Conservation (phyloP, 2,329 filamentous ascomycete genomes). For the Fusarium keratoplasticum region DNA sequence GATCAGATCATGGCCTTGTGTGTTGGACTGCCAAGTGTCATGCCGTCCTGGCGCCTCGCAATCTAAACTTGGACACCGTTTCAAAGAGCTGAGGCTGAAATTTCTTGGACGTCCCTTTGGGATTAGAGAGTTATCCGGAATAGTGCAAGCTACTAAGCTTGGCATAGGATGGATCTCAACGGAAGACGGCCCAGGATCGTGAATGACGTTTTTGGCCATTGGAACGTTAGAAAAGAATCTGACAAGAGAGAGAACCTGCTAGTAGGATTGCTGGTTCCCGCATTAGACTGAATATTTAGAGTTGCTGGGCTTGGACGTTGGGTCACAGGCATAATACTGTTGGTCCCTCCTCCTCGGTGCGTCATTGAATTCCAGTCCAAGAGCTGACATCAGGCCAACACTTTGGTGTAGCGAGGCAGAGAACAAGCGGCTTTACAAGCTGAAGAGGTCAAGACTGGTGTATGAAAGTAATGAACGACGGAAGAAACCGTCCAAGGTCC, state of each 20-base stretch:
- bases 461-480: background rate
- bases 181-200: background rate
- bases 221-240: background rate
- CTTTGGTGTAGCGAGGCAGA: background rate
- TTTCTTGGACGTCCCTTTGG: background rate
- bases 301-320: background rate
- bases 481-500: background rate
- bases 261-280: background rate
- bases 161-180: background rate
- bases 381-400: background rate
- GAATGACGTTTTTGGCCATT: background rate
- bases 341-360: background rate
- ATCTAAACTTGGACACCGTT: background rate
- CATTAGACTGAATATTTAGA: background rate
- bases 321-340: background rate
- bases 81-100: background rate
- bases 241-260: background rate
- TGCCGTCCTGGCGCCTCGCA: background rate
- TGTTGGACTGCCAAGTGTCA: background rate
- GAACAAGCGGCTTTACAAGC: background rate
- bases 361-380: background rate
- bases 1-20: background rate
- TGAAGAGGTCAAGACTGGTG: background rate
- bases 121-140: background rate
- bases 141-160: background rate